A percentile compares a stretch with the other conserved stretches of the same genome.
Evolutionary conservation across 1,284 basidiomycete species (phyloP).

Genomic region (Apiotrichum sp.): DNA sequence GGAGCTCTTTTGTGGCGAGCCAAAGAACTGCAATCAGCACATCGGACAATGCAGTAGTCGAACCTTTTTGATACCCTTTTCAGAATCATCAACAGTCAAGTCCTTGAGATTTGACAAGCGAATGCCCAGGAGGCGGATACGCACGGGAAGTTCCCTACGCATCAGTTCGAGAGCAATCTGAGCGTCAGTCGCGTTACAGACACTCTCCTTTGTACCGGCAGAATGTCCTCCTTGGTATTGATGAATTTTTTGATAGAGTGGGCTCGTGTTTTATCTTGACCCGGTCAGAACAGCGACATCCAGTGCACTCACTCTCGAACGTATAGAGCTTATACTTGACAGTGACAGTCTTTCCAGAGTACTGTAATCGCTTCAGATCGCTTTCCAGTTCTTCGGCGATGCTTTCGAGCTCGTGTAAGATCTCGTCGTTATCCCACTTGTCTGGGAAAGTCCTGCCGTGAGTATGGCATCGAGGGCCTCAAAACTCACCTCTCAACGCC

Average conservation of each 20-base stretch:
- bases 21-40: slow-evolving; percentile 25
- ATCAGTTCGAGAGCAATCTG: slow-evolving; percentile 78
- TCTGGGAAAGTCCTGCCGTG: slow-evolving; percentile 64
- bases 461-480: neutral
- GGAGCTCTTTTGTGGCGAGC: neutral
- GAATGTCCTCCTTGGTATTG: slow-evolving; percentile 67
- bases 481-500: slow-evolving; percentile 72
- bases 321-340: slow-evolving; percentile 48
- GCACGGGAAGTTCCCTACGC: slow-evolving; percentile 67
- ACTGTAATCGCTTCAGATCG: slow-evolving; percentile 58
- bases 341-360: slow-evolving; percentile 46
- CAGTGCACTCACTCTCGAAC: slow-evolving; percentile 33
- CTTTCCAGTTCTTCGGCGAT: slow-evolving; percentile 70
- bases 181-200: slow-evolving; percentile 5
- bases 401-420: slow-evolving; percentile 68
- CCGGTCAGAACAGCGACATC: slow-evolving; percentile 6
- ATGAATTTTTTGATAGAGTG: slow-evolving; percentile 70
- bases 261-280: slow-evolving; percentile 69
- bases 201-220: slow-evolving; percentile 51
- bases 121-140: slow-evolving; percentile 71
- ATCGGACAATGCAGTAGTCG: neutral
- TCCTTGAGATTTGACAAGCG: slow-evolving; percentile 79
- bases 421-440: slow-evolving; percentile 58
- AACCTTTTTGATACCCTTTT: slow-evolving; percentile 31
- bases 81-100: slow-evolving; percentile 47